These are phyloP conservation scores for Rhizophora apiculata DNA, from an alignment of 345 rosid species.

Conservation along the genomic window DNA sequence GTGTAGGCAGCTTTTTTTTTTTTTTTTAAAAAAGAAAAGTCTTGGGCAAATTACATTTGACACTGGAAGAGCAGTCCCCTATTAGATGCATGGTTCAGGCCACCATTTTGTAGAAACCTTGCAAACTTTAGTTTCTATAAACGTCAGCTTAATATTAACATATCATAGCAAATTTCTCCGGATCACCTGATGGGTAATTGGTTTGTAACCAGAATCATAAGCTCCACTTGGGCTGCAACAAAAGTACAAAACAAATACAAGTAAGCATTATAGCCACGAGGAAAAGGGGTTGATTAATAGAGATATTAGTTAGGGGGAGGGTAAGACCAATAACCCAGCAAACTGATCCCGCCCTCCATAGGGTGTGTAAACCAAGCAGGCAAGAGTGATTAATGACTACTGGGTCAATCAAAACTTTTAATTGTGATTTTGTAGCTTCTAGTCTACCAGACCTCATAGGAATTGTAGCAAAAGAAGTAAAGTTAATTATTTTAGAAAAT, in stretches of 20 bases:
- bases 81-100: background rate
- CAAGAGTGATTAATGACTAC: too few species aligned
- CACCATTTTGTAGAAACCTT: background rate
- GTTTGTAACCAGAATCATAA: constrained; percentile 90
- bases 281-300: background rate
- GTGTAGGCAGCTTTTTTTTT: too few species aligned
- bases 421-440: too few species aligned
- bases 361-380: too few species aligned
- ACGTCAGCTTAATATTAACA: constrained; percentile 21
- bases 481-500: background rate
- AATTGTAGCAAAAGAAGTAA: too few species aligned
- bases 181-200: constrained; percentile 97
- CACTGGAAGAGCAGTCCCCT: background rate
- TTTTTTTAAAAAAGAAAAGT: too few species aligned
- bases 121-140: background rate
- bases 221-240: constrained; percentile 93
- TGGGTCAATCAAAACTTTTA: too few species aligned
- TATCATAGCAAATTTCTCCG: constrained; percentile 47
- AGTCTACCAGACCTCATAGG: too few species aligned
- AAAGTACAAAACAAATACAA: background rate
- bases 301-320: too few species aligned
- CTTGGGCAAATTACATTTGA: background rate
- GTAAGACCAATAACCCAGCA: too few species aligned
- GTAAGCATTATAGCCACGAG: background rate
- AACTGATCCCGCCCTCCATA: too few species aligned